Evolutionary conservation across 306 rosid species (phyloP).

Genomic region (Castanopsis chinensis): DNA sequence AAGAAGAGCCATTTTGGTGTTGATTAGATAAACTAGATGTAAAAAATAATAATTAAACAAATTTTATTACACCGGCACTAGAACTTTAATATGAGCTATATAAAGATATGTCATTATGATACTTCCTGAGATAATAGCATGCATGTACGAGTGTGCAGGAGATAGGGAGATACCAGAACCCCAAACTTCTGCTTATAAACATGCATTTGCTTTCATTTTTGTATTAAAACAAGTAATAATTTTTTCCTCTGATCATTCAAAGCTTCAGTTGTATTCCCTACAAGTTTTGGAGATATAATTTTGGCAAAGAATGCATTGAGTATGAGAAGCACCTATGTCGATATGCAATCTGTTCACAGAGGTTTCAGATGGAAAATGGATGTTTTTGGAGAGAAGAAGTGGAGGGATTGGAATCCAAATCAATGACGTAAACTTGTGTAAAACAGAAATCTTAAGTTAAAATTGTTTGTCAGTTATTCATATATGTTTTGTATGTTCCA

Average conservation of each 20-base stretch:
- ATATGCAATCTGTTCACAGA: neutral
- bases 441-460: conserved; percentile 1
- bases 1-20: neutral
- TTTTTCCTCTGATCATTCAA: too few species aligned
- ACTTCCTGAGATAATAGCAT: neutral
- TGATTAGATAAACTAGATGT: neutral
- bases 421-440: neutral
- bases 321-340: neutral
- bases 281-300: neutral
- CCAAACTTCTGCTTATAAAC: neutral
- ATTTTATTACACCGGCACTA: neutral
- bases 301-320: neutral
- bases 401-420: neutral
- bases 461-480: neutral
- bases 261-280: neutral
- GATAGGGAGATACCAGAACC: neutral
- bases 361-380: neutral
- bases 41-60: neutral
- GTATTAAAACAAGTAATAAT: too few species aligned
- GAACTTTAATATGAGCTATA: neutral
- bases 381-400: neutral
- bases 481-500: conserved; percentile 16
- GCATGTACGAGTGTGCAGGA: neutral
- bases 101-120: neutral
- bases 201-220: too few species aligned